Evolutionary conservation across 768 basidiomycete genomes (phyloP), one percentile per base, ranked within the genome.

Genomic region (Mycena rosella): DNA sequence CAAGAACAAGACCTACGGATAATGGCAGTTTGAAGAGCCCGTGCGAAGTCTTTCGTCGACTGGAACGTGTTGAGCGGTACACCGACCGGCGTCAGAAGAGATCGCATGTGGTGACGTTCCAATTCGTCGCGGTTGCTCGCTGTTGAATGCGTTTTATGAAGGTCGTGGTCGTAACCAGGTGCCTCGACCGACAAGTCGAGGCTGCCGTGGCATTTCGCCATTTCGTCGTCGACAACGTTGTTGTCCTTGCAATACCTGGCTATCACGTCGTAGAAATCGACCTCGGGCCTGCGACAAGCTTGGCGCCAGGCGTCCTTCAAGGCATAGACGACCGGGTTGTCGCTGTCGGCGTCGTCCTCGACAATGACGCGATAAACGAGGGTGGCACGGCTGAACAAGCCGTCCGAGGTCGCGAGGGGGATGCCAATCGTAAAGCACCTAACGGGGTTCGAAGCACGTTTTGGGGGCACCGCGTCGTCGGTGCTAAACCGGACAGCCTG

Each of bases 251-350:
- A 54, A 24, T 55, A 24, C 10, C 48, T 34, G 0, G 20, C 36
- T 3, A 69, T 65, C 13, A 56, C 42, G n/a, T 65, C 60, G 53
- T 69, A 69, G 27, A 45, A 69, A 24, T 64, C 63, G 10, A 36
- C 20, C 27, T 69, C 68, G 18, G 68, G 68, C 4, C 64, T 7
- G 40, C 68, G 68, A 45, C 63, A 60, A 1, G 1, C 36, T 26
- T 65, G 27, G 4, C 58, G 27, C 68, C 68, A 69, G 3, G 60
- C 42, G 45, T 69, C 68, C 22, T 69, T 70, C 45, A 70, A 27
- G 20, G 64, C 69, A 32, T 64, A 69, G 14, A 60, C 48, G 14
- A 27, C 24, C 3, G 38, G 48, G 17, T 8, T 22, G 14, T 26
- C 49, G 2, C 36, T 14, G 8, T 34, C 11, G 9, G 27, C 26